Conservation (phyloP, 2,329 filamentous ascomycete genomes). For the Juglanconis sp. region DNA sequence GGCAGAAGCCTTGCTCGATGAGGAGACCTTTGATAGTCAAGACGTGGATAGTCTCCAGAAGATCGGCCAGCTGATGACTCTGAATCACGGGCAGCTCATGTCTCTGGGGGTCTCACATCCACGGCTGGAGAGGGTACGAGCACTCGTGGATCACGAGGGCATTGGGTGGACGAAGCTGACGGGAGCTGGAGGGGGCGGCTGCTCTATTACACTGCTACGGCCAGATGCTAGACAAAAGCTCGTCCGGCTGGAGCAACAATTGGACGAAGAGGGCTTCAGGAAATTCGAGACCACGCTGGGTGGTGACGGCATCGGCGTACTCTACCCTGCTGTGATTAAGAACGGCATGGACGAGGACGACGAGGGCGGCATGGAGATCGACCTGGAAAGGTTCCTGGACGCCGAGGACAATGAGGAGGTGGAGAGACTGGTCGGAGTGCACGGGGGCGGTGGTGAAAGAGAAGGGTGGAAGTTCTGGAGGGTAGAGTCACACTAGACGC, state of each 20-base stretch:
- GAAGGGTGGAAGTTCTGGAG: constrained; percentile 89
- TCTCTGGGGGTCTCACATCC: constrained; percentile 93
- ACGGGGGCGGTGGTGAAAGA: constrained; percentile 62
- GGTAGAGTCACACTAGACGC: constrained; percentile 44
- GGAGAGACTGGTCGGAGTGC: constrained; percentile 81
- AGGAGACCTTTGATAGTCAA: constrained; percentile 65
- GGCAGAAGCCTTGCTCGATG: constrained; percentile 51
- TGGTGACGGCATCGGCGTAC: constrained; percentile 87
- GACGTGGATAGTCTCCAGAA: constrained; percentile 63
- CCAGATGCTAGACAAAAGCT: constrained; percentile 60
- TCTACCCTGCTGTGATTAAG: constrained; percentile 88
- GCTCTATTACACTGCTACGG: constrained; percentile 85
- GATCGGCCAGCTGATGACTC: constrained; percentile 82
- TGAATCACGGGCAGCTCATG: constrained; percentile 92
- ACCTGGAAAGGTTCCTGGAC: constrained; percentile 77
- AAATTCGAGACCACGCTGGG: constrained; percentile 88
- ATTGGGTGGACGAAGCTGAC: constrained; percentile 98
- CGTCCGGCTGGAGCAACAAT: constrained; percentile 59
- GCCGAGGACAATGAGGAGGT: constrained; percentile 83
- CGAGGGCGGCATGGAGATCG: constrained; percentile 86
- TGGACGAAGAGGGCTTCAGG: constrained; percentile 70
- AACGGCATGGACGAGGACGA: constrained; percentile 76
- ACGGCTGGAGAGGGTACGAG: constrained; percentile 83
- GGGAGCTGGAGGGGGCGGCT: constrained; percentile 91
- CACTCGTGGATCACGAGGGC: constrained; percentile 82